Conservation (phyloP, 1,284 basidiomycete genomes). For the Exsudoporus floridanus region DNA sequence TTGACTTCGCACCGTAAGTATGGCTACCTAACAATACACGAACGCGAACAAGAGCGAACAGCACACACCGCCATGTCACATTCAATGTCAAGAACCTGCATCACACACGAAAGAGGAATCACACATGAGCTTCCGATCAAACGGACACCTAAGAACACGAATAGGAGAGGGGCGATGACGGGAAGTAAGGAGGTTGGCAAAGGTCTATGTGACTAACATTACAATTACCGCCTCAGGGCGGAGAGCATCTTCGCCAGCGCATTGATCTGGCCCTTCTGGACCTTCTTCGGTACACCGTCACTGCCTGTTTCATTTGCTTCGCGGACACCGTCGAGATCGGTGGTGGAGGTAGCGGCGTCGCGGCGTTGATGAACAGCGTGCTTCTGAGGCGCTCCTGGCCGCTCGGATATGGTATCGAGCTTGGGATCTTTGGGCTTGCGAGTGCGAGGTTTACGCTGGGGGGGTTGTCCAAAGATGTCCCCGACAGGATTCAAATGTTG, state of each 20-base stretch:
- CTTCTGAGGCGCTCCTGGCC: constrained; percentile 40
- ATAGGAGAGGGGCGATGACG: background rate
- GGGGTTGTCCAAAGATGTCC: constrained; percentile 60
- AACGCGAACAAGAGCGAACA: constrained; percentile 33
- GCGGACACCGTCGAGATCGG: constrained; percentile 50
- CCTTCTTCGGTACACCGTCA: constrained; percentile 64
- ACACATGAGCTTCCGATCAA: constrained; percentile 26
- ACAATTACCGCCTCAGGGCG: constrained; percentile 61
- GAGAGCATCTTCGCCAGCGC: constrained; percentile 82
- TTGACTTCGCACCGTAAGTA: constrained; percentile 47
- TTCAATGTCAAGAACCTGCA: constrained; percentile 33
- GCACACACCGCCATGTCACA: constrained; percentile 26
- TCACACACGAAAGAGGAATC: constrained; percentile 15
- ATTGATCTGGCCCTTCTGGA: constrained; percentile 82
- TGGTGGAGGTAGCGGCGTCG: constrained; percentile 68
- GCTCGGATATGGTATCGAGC: constrained; percentile 74
- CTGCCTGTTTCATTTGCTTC: constrained; percentile 32
- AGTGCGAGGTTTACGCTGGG: constrained; percentile 60
- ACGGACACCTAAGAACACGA: constrained; percentile 3
- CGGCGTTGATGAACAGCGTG: constrained; percentile 34
- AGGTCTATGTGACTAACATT: constrained; percentile 29
- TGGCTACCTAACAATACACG: constrained; percentile 55
- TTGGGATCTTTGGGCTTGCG: constrained; percentile 62
- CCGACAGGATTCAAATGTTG: constrained; percentile 58
- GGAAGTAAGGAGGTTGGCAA: constrained; percentile 5